Conservation (phyloP, 2,329 filamentous ascomycete species). For the Paecilomyces sp. region DNA sequence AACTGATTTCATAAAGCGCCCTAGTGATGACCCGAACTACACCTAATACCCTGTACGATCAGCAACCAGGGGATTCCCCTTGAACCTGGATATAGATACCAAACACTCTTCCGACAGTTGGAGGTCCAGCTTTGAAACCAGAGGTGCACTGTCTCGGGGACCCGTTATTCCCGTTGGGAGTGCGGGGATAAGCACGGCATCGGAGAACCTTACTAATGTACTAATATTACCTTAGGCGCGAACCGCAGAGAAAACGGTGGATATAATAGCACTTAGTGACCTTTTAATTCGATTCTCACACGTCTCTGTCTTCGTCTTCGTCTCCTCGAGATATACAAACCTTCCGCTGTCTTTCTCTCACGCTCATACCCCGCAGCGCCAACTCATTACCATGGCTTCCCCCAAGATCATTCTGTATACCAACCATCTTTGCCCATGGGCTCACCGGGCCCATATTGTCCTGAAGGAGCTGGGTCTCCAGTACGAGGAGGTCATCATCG, state of each 20-base stretch:
- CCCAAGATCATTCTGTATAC: constrained; percentile 62
- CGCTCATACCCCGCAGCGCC: background rate
- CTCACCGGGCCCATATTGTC: constrained; percentile 68
- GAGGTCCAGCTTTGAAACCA: background rate
- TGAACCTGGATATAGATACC: background rate
- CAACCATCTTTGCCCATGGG: constrained; percentile 62
- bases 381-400: constrained; percentile 17
- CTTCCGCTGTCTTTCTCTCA: background rate
- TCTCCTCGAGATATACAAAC: background rate
- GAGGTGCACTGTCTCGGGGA: background rate
- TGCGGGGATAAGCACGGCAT: background rate
- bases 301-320: background rate
- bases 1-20: too few species aligned
- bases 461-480: constrained; percentile 59
- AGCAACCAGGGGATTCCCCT: background rate
- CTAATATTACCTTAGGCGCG: background rate
- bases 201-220: background rate
- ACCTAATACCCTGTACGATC: too few species aligned
- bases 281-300: background rate
- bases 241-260: background rate
- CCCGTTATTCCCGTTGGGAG: background rate
- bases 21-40: too few species aligned
- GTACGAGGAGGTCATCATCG: constrained; percentile 66
- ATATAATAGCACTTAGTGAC: background rate
- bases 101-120: background rate